Conservation (phyloP, 2,329 filamentous ascomycete genomes). For the Fusarium sp. region DNA sequence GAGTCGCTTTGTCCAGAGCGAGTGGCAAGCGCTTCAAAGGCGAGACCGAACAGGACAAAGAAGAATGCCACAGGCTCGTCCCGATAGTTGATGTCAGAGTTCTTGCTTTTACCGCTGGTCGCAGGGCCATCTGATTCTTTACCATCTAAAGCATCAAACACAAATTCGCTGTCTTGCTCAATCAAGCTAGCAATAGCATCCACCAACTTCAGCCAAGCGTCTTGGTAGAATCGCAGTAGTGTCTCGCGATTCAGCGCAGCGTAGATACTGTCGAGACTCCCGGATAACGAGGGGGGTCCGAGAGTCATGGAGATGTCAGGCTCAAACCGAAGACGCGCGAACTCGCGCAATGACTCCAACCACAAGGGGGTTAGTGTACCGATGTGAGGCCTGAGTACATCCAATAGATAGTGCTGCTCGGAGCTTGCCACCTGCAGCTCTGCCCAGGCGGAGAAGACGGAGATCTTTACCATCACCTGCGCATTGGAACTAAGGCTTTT, state of each 20-base stretch:
- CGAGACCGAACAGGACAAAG: conserved; percentile 96
- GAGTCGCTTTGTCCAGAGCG: conserved; percentile 66
- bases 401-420: conserved; percentile 88
- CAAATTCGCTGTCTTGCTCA: conserved; percentile 96
- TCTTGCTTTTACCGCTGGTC: conserved; percentile 67
- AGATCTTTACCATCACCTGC: conserved; percentile 98
- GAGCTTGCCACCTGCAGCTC: conserved; percentile 94
- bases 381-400: conserved; percentile 91
- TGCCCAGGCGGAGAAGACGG: conserved; percentile 96
- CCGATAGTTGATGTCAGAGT: conserved; percentile 92
- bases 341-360: conserved; percentile 93
- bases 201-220: conserved; percentile 95
- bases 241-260: conserved; percentile 95
- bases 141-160: conserved; percentile 95
- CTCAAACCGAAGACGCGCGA: conserved; percentile 92
- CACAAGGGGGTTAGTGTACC: conserved; percentile 90
- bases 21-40: conserved; percentile 93
- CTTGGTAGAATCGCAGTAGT: conserved; percentile 93
- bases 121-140: conserved; percentile 69
- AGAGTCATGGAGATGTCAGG: conserved; percentile 95
- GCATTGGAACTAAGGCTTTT: conserved; percentile 95
- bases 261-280: conserved; percentile 92
- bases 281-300: conserved; percentile 82
- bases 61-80: conserved; percentile 99
- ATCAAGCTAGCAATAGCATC: conserved; percentile 98